Evolutionary conservation across 805 yeast genomes (phyloP).

Genomic region (Lachancea quebecensis): DNA sequence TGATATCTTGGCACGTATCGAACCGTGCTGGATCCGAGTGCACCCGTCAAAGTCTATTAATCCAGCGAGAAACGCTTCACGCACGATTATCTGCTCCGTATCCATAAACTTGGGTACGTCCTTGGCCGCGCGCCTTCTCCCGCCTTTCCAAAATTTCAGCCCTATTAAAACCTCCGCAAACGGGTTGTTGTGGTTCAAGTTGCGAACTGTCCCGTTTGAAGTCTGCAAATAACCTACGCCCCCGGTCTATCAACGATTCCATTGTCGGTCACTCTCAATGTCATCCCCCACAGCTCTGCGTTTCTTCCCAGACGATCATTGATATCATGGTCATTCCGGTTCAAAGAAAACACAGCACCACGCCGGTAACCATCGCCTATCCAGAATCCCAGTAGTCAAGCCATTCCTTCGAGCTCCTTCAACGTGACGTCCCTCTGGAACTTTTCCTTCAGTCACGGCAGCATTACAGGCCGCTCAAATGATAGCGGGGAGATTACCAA

Average conservation of each 20-base stretch:
- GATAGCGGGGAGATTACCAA: slow-evolving; percentile 3
- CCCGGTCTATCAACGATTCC: too few species aligned
- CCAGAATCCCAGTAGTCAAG: slow-evolving; percentile 13
- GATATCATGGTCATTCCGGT: too few species aligned
- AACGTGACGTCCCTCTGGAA: slow-evolving; percentile 2
- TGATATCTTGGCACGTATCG: slow-evolving; percentile 1
- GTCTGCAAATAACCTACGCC: too few species aligned
- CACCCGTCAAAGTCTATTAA: slow-evolving; percentile 10
- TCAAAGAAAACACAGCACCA: too few species aligned
- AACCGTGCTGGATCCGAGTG: background rate
- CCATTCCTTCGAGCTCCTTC: slow-evolving; percentile 8
- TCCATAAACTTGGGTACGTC: slow-evolving; percentile 5
- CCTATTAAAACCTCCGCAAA: too few species aligned
- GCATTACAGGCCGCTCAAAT: slow-evolving; percentile 7
- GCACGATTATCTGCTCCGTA: slow-evolving; percentile 4
- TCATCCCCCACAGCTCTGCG: too few species aligned
- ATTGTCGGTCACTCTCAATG: too few species aligned
- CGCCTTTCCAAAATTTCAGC: too few species aligned
- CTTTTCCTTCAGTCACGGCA: slow-evolving; percentile 5
- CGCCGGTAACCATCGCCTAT: slow-evolving; percentile 9
- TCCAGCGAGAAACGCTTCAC: slow-evolving; percentile 10
- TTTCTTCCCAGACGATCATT: too few species aligned
- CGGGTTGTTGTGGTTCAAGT: too few species aligned
- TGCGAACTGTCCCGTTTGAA: too few species aligned
- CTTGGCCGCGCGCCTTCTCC: too few species aligned